phyloP scores from a whole-genome alignment of 805 yeast species.

The Kockiozyma suomiensis region DNA sequence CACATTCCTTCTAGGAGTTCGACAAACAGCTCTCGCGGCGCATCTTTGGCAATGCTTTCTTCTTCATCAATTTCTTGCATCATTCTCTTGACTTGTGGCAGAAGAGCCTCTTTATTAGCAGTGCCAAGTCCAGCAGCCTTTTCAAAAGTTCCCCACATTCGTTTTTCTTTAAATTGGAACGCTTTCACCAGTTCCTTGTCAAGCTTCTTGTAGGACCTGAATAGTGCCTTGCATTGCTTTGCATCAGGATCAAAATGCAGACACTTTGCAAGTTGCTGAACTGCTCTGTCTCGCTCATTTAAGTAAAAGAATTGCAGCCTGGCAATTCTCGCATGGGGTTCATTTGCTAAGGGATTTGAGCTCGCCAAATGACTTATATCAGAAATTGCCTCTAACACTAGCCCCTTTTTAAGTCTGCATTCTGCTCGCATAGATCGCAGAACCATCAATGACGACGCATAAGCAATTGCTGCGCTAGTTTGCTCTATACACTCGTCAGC shows the following conservation, averaged over 20 bases:
- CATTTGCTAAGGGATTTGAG: slow-evolving; percentile 36
- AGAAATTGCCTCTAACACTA: slow-evolving; percentile 41
- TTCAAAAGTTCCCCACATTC: slow-evolving; percentile 22
- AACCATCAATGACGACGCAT: slow-evolving; percentile 38
- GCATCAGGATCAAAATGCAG: slow-evolving; percentile 77
- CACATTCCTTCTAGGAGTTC: slow-evolving; percentile 35
- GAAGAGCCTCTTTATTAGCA: slow-evolving; percentile 28
- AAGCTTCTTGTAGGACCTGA: slow-evolving; percentile 32
- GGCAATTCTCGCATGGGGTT: slow-evolving; percentile 39
- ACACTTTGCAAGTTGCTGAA: slow-evolving; percentile 63
- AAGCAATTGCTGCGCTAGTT: slow-evolving; percentile 38
- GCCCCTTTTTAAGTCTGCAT: slow-evolving; percentile 41
- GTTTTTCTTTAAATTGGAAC: slow-evolving; percentile 12
- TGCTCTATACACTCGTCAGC: slow-evolving; percentile 36
- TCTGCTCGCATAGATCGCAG: slow-evolving; percentile 41
- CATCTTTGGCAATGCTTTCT: slow-evolving; percentile 12
- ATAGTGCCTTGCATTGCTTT: slow-evolving; percentile 53
- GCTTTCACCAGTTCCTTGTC: slow-evolving; percentile 29
- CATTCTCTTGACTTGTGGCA: slow-evolving; percentile 27
- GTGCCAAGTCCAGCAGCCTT: slow-evolving; percentile 8
- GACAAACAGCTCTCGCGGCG: slow-evolving; percentile 28
- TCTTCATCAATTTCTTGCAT: slow-evolving; percentile 9
- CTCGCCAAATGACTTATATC: slow-evolving; percentile 42
- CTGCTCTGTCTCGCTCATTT: slow-evolving; percentile 55
- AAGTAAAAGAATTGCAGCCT: slow-evolving; percentile 54